Base-by-base conservation (phyloP, 2,329 filamentous ascomycete genomes). In the Colletotrichum navitas region DNA sequence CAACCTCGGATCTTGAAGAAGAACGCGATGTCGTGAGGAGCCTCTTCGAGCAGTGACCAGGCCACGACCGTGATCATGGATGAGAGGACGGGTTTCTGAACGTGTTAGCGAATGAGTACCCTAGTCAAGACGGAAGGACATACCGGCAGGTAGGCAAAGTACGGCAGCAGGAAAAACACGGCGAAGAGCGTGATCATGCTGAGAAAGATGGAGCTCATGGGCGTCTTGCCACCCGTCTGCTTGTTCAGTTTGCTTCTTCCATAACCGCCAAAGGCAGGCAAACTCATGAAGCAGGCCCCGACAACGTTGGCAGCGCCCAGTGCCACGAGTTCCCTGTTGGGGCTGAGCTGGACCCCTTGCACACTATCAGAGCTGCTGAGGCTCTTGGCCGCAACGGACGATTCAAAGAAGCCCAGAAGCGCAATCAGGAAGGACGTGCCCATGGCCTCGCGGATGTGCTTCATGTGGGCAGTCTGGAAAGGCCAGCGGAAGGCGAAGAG, bases 351-450 rank as follows among this genome's bases (percentile, higher is more conserved):
- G 79, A 98, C 94, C 41, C 91, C 92, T 71, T 93, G 89, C 41
- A 98, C 91, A 12, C 89, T 89, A 74, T 92, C 89, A 62, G 85
- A 85, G 52, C 89, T 89, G 8, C 92, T 93, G 3, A 99, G 84
- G 73, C 93, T 95, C 82, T 98, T 98, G 45, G 96, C 96, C 1
- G 96, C 96, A 16, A 99, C 94, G 0, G 94, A 97, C 3, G 94
- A 97, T 81, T 99, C 96, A 77, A 99, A 99, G 82, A 99, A 99
- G n/a, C 96, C 96, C 0, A 99, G 90, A 32, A 99, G 86, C 0
- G 95, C 94, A 74, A 99, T 97, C 65, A 98, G 86, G 78, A 99
- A 97, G 0, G 94, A 93, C 0, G 96, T 98, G 63, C 93, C 92
- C 87, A 98, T 92, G 47, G 94, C 93, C 73, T 94, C 92, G 29